Conservation (phyloP, 2,329 filamentous ascomycete genomes). For the Alternaria arbusti region DNA sequence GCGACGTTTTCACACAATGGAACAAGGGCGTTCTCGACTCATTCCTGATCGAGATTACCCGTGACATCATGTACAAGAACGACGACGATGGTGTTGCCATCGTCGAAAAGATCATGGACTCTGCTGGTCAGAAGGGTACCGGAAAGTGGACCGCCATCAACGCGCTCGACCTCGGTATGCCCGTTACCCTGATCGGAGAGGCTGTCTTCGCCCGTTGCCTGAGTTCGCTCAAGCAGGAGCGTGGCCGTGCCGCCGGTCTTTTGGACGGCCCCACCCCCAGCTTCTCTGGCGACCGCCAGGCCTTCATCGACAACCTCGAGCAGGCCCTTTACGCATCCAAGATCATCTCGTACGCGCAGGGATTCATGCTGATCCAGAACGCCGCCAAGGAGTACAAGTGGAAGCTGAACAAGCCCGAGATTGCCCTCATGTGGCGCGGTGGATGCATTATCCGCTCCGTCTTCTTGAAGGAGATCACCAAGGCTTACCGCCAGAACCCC, state of each 20-base stretch:
- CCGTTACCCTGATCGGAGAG: conserved; percentile 97
- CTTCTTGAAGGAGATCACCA: conserved; percentile 99
- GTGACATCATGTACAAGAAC: conserved; percentile 98
- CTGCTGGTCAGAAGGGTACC: conserved; percentile 98
- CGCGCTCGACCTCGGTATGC: conserved; percentile 96
- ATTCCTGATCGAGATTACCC: conserved; percentile 99
- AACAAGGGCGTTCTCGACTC: conserved; percentile 97
- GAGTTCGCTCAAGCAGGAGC: conserved; percentile 93
- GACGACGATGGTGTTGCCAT: conserved; percentile 90
- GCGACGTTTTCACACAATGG: conserved; percentile 92
- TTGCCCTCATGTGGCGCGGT: conserved; percentile 99
- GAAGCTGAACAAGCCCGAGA: conserved; percentile 99
- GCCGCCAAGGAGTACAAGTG: conserved; percentile 94
- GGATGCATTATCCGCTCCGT: conserved; percentile 99
- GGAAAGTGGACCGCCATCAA: conserved; percentile 99
- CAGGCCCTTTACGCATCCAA: conserved; percentile 99
- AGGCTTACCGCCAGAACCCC: conserved; percentile 87
- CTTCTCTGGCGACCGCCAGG: conserved; percentile 88
- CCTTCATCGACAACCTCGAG: conserved; percentile 96
- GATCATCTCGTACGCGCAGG: conserved; percentile 99
- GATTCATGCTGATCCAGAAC: conserved; percentile 99
- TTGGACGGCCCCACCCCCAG: conserved; percentile 78
- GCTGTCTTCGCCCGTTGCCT: conserved; percentile 94
- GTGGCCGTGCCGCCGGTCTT: conserved; percentile 77
- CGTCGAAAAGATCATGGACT: conserved; percentile 98